Evolutionary conservation across 345 rosid species (phyloP), one percentile per base, ranked within the genome.

Genomic region (Streptanthus diversifolius): DNA sequence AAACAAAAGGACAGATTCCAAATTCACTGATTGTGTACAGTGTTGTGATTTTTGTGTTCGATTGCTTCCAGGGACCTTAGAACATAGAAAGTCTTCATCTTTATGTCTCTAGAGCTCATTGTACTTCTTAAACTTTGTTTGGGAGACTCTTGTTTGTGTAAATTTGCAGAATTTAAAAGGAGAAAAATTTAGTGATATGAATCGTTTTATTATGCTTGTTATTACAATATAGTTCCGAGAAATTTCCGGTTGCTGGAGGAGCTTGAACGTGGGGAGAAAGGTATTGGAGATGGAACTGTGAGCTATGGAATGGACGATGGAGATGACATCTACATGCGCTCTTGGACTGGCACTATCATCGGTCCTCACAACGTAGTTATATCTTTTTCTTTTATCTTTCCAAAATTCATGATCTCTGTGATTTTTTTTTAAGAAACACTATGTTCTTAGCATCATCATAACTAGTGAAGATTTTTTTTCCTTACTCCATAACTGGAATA

Each of bases 251-350:
- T 90, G 86, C 70, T 90, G 75, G 95, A 88, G 76, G 97, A 85
- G 77, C 97, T 90, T 74, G 97, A 90, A 82, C 95, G 92, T 43
- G 97, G 97, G 60, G 95, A 90, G 84, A 90, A 90, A 76, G 95
- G 98, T 51, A 92, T 92, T 73, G 98, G 98, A 44, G 93, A 88
- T 82, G 96, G 98, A 74, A 92, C 96, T 17, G 98, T 92, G 63
- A 92, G 98, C 88, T 92, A 92, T 77, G 98, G 98, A 73, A 92
- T 92, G 98, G 98, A 92, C n/a, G 98, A 90, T 76, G 95, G 91
- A 70, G 98, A 92, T 70, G 96, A 92, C 82, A 85, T 90, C 77
- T 87, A 74, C 48, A 92, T 90, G 98, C 98, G 91, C 69, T 92
- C 98, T 9, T 92, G 98, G 97, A 90, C 97, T 66, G 97, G 97